Base-by-base conservation (phyloP, 2,329 filamentous ascomycete species). In the Diaporthe velutina region DNA sequence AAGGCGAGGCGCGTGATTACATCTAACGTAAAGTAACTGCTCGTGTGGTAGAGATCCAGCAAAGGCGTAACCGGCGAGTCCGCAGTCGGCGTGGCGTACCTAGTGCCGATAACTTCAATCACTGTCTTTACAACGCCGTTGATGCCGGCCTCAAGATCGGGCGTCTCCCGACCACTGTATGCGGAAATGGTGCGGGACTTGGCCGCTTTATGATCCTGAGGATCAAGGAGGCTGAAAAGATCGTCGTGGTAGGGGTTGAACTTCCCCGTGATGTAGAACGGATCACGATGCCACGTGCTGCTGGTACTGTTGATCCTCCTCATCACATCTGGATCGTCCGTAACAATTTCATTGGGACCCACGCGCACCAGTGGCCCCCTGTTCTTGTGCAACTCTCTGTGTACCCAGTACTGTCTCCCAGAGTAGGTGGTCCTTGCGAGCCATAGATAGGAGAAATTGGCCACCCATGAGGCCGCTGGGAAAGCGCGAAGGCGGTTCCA, bases 171-270 rank as follows among this genome's bases (percentile, higher is more conserved):
- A 13, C 57, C 57, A 10, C 57, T 40, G 15, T 60, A 60, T 3
- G 57, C 57, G 12, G 55, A 58, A 22, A 58, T 58, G 12, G 35
- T 60, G 3, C 57, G 35, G 17, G 57, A 40, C 57, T 60, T 60
- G 57, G 57, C 35, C 13, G 10, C 12, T 17, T 60, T 40, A 30
- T 60, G 57, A 15, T 58, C 57, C 3, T 60, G 57, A 5, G 35
- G 57, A 13, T 40, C 35, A 10, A 58, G 57, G 10, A n/a, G 35
- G 57, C 35, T 60, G 35, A 60, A 60, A 8, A 60, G 35, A 9
- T 60, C 13, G 22, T 60, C 57, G 13, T 60, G 35, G 15, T 60
- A 40, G 22, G 57, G 57, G 22, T 60, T 60, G 57, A 60, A 60
- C 15, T 15, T 40, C 6, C 57, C 55, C 5, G 55, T 60, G 57